These are phyloP conservation scores for Solanum hybrid DNA, from an alignment of 305 asterid species.

Conservation along the genomic window DNA sequence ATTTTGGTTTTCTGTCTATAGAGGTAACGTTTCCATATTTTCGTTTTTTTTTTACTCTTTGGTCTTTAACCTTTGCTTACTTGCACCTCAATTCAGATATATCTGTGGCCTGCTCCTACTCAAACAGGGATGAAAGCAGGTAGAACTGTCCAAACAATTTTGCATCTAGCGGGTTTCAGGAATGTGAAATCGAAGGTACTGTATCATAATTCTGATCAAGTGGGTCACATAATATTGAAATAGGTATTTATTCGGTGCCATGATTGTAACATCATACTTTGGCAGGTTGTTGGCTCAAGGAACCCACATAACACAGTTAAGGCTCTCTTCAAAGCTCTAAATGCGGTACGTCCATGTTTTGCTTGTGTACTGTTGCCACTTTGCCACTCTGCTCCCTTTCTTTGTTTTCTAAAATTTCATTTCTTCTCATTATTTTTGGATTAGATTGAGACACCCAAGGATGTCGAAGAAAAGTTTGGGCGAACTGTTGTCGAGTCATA, in stretches of 20 bases:
- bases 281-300: conserved; percentile 86
- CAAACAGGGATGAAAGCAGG: conserved; percentile 88
- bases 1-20: background rate
- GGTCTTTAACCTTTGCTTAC: conserved; percentile 5
- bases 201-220: background rate
- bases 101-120: conserved; percentile 90
- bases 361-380: background rate
- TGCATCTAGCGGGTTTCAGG: conserved; percentile 82
- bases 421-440: conserved; percentile 1
- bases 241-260: background rate
- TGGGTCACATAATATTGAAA: background rate
- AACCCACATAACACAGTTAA: conserved; percentile 89
- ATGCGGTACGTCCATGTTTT: conserved; percentile 45
- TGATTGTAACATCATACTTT: conserved; percentile 10
- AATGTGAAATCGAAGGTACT: conserved; percentile 85
- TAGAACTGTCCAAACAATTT: conserved; percentile 66
- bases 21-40: background rate
- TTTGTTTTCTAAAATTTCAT: conserved; percentile 5
- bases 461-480: conserved; percentile 79
- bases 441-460: conserved; percentile 87
- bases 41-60: background rate
- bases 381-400: background rate
- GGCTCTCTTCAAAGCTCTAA: conserved; percentile 84
- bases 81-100: conserved; percentile 39
- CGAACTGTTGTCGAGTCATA: conserved; percentile 84